Conservation (phyloP, 768 basidiomycete genomes). For the Dictyophora rubrovolvata region DNA sequence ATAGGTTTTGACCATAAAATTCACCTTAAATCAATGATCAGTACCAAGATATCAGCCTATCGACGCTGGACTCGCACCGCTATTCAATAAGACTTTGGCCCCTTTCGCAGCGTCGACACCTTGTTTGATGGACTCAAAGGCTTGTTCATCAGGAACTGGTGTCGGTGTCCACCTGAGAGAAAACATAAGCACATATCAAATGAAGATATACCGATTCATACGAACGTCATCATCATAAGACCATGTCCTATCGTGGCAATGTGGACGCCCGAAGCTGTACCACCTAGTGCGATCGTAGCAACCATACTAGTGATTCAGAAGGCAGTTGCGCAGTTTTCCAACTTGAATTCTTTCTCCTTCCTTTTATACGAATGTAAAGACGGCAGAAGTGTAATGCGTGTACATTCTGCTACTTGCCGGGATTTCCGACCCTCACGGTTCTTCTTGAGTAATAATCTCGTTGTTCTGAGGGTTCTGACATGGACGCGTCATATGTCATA, state of each 20-base stretch:
- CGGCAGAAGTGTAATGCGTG: no score
- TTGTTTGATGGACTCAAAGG: conserved; percentile 52
- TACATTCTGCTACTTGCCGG: no score
- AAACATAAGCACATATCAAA: neutral
- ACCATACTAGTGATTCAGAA: neutral
- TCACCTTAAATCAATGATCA: conserved; percentile 26
- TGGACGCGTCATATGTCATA: no score
- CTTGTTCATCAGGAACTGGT: conserved; percentile 43
- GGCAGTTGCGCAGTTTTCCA: no score
- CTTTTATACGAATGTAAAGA: no score
- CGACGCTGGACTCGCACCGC: conserved; percentile 27
- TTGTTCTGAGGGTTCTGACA: no score
- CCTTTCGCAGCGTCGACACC: conserved; percentile 35
- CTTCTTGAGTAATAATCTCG: no score
- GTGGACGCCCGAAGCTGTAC: conserved; percentile 4
- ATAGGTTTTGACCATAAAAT: conserved; percentile 42
- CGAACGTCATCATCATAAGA: conserved; percentile 49
- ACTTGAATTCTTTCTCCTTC: no score
- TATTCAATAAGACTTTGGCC: conserved; percentile 41
- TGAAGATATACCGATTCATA: neutral
- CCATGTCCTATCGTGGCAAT: conserved; percentile 25
- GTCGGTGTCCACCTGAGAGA: conserved; percentile 31
- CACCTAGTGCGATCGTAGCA: neutral
- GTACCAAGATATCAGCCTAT: neutral
- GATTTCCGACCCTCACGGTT: no score